phyloP scores from a whole-genome alignment of 148 eudicot species.

The Persicaria maculosa region DNA sequence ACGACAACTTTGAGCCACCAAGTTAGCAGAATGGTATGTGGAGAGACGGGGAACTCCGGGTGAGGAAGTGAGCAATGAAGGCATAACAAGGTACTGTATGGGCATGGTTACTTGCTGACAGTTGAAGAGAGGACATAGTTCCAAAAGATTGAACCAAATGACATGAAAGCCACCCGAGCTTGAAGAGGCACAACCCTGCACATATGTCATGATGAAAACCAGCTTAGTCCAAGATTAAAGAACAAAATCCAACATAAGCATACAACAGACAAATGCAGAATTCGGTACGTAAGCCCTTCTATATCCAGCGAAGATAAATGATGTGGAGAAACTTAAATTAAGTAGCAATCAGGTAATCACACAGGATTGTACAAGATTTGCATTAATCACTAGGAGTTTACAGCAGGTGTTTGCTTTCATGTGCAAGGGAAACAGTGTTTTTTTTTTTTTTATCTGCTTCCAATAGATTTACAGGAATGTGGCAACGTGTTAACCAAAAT shows the following conservation, averaged over 20 bases:
- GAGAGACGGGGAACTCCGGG: background rate
- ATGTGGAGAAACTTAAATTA: no score
- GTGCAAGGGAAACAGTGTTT: background rate
- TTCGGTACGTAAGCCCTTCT: no score
- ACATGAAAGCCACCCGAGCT: slow-evolving; percentile 95
- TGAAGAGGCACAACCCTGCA: slow-evolving; percentile 88
- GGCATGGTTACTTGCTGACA: slow-evolving; percentile 48
- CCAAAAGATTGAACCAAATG: slow-evolving; percentile 90
- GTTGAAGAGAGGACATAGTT: slow-evolving; percentile 83
- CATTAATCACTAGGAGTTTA: background rate
- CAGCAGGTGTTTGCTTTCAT: background rate
- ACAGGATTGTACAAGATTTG: background rate
- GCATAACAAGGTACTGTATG: background rate
- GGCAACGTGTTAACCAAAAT: background rate
- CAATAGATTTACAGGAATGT: background rate
- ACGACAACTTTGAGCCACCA: background rate
- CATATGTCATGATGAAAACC: slow-evolving; percentile 14
- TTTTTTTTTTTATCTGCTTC: background rate
- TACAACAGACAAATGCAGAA: no score
- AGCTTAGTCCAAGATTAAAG: background rate
- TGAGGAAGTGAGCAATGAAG: background rate
- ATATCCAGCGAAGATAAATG: no score
- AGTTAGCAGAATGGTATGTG: background rate
- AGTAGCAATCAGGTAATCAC: background rate
- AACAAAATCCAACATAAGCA: background rate